Evolutionary conservation across 2,329 filamentous ascomycete genomes (phyloP), one percentile per base, ranked within the genome.

Genomic region (Colletotrichum incanum): DNA sequence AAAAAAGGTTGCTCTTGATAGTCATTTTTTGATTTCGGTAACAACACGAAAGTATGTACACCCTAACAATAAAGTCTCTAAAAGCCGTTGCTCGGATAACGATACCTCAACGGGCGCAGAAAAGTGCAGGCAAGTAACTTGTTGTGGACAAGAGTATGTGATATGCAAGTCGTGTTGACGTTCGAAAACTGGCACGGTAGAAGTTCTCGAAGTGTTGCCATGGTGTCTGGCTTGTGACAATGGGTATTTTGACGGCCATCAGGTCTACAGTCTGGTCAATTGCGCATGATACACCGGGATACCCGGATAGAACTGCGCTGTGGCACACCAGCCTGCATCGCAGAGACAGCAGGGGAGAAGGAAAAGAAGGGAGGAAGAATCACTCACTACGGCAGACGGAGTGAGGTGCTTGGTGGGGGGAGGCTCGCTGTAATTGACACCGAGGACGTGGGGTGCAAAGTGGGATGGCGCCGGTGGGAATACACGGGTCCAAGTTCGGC

Each of bases 371-470:
- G 26, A 16, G 5, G 14, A 41, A 26, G 56, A 31, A 60, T 28
- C 16, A 31, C 18, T 23, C 16, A 26, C 16, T 9, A n/a, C 31
- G 16, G 9, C 26, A 60, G 7, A 50, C n/a, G 6, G 34, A 45
- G 28, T 34, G 16, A 31, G 26, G 43, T 37, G 23, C 50, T 41
- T 65, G 52, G 61, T 43, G 56, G 55, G 60, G 60, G 58, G 41
- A 62, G 14, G 65, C 76, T 80, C 79, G 79, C 78, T 79, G 73
- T 74, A 78, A 78, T 77, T 72, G 26, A 74, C n/a, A 41, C 79
- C 79, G 79, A 80, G 74, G 50, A 47, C 34, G 59, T 55, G 74
- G 71, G 74, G 75, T 74, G 73, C 20, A n/a, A 28, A 34, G 55
- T 20, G 54, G 65, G 58, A 39, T n/a, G 28, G 28, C 9, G 43